Percentiles rank a stretch among this genome's conserved stretches.
Conservation (phyloP, 2,329 filamentous ascomycete species). For the Arthrobotrys entomopaga region DNA sequence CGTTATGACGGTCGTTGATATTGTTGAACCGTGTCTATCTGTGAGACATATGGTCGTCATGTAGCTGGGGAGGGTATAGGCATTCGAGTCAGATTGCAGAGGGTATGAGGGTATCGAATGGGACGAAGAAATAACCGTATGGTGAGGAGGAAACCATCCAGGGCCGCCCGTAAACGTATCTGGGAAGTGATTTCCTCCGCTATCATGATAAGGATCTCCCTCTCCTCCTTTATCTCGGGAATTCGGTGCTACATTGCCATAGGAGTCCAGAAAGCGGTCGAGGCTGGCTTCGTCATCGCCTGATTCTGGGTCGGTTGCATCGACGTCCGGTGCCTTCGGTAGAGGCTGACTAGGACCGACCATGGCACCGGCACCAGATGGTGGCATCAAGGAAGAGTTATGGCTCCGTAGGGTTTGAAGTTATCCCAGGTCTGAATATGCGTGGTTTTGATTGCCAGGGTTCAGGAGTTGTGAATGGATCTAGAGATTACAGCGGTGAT, state of each 20-base stretch:
- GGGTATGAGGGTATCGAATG: slow-evolving; percentile 3
- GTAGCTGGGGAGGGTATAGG: slow-evolving; percentile 19
- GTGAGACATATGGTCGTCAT: slow-evolving; percentile 42
- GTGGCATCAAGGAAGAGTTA: slow-evolving; percentile 31
- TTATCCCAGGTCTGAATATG: neutral
- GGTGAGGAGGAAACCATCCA: slow-evolving; percentile 32
- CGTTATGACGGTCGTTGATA: slow-evolving; percentile 26
- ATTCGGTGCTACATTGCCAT: slow-evolving; percentile 18
- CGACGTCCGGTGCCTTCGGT: slow-evolving; percentile 41
- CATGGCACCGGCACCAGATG: slow-evolving; percentile 26
- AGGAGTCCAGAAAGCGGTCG: slow-evolving; percentile 39
- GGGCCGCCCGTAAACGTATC: slow-evolving; percentile 28
- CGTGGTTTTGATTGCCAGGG: neutral
- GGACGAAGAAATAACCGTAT: slow-evolving; percentile 8
- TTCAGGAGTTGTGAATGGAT: neutral
- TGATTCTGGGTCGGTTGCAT: slow-evolving; percentile 11
- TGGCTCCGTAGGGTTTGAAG: neutral
- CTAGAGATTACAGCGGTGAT: neutral
- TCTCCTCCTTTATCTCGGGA: slow-evolving; percentile 27
- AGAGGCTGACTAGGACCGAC: slow-evolving; percentile 17
- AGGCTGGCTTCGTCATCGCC: slow-evolving; percentile 37
- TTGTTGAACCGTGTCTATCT: slow-evolving; percentile 34
- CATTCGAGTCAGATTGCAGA: slow-evolving; percentile 1
- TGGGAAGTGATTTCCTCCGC: slow-evolving; percentile 7
- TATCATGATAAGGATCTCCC: neutral